Evolutionary conservation across 2,329 filamentous ascomycete genomes (phyloP).

Genomic region (Colletotrichum liriopes): DNA sequence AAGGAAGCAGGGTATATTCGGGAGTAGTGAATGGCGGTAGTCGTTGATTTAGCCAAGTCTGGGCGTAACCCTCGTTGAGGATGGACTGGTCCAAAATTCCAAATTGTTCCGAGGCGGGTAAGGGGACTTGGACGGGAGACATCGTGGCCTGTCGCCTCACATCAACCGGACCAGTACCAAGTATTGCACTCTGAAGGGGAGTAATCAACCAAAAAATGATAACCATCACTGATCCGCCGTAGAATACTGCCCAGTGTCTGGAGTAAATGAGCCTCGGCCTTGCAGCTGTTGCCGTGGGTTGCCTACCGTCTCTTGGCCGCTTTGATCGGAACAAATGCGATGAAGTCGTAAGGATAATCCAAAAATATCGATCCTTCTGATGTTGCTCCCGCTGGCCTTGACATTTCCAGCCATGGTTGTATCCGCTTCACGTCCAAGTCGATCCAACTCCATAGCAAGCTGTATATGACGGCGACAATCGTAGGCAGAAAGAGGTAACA

Average conservation of each 20-base stretch:
- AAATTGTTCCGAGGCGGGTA: too few relatives aligned
- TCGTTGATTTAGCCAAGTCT: conserved; percentile 62
- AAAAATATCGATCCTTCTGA: conserved; percentile 65
- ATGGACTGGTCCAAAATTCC: conserved; percentile 50
- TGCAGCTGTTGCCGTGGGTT: too few relatives aligned
- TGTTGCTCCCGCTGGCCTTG: conserved; percentile 58
- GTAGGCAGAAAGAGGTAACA: conserved; percentile 69
- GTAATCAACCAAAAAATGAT: too few relatives aligned
- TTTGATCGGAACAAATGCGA: conserved; percentile 51
- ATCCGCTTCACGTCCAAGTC: conserved; percentile 72
- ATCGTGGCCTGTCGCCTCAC: too few relatives aligned
- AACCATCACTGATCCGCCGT: conserved; percentile 51
- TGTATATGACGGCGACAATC: conserved; percentile 68
- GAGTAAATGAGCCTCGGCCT: too few relatives aligned
- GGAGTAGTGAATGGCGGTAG: conserved; percentile 60
- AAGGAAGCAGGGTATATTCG: conserved; percentile 61
- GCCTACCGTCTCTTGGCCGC: conserved; percentile 47
- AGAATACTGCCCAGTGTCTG: conserved; percentile 66
- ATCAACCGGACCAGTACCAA: too few relatives aligned
- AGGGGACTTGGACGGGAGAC: too few relatives aligned
- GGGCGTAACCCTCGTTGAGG: conserved; percentile 61
- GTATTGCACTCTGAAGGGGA: too few relatives aligned
- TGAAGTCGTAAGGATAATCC: conserved; percentile 65
- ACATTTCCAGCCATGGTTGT: conserved; percentile 74
- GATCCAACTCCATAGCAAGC: conserved; percentile 72